phyloP scores from a whole-genome alignment of 1,284 basidiomycete species.

The Tylopilus sp. region DNA sequence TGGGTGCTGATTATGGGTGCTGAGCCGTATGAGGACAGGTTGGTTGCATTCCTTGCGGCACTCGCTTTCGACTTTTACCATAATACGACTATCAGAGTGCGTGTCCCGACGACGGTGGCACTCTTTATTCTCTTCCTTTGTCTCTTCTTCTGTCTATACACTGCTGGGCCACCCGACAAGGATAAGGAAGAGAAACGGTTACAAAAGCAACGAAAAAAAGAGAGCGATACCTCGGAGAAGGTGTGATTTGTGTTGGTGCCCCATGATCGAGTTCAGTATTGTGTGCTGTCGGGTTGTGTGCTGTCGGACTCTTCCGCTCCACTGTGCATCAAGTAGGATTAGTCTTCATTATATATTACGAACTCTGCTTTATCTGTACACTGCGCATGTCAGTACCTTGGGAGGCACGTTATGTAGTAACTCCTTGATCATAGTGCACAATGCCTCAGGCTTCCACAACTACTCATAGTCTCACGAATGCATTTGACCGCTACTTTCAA shows the following conservation, averaged over 20 bases:
- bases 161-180: slow-evolving; percentile 23
- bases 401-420: too few relatives aligned
- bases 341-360: neutral
- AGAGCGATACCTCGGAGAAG: neutral
- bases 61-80: slow-evolving; percentile 37
- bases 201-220: slow-evolving; percentile 1
- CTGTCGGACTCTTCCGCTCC: neutral
- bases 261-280: neutral
- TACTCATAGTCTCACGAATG: too few relatives aligned
- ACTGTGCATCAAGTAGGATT: neutral
- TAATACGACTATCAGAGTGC: slow-evolving; percentile 32
- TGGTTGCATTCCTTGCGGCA: slow-evolving; percentile 36
- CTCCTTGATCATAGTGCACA: too few relatives aligned
- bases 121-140: slow-evolving; percentile 30
- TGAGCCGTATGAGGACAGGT: slow-evolving; percentile 21
- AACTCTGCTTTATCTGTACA: too few relatives aligned
- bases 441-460: too few relatives aligned
- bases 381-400: too few relatives aligned
- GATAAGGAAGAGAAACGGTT: slow-evolving; percentile 28
- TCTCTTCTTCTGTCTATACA: slow-evolving; percentile 38
- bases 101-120: slow-evolving; percentile 36
- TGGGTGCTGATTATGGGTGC: neutral
- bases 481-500: too few relatives aligned
- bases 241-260: neutral
- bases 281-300: neutral